Conservation (phyloP, 1,284 basidiomycete species). For the Trametes pubescens region DNA sequence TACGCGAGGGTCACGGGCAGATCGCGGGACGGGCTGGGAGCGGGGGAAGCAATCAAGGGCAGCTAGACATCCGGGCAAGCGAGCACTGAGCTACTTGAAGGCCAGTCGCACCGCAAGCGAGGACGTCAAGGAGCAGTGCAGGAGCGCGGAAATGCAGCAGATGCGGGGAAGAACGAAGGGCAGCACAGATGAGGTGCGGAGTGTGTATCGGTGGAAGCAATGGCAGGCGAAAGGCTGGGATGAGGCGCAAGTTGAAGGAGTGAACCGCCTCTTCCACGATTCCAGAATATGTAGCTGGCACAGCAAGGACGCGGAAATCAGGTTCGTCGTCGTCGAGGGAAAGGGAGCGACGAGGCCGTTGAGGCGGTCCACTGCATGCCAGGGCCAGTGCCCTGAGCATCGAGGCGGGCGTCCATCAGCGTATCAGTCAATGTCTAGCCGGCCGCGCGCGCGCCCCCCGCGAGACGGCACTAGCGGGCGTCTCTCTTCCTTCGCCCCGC, state of each 20-base stretch:
- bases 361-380: conserved; percentile 3
- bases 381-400: not conserved
- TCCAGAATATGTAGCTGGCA: not conserved
- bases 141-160: not conserved
- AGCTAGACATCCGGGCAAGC: conserved; percentile 11
- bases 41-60: not conserved
- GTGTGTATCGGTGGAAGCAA: not conserved
- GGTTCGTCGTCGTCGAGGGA: not conserved
- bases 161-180: not conserved
- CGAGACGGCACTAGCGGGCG: not conserved
- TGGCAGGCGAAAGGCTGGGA: not conserved
- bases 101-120: not conserved
- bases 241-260: conserved; percentile 1
- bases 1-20: not conserved
- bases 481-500: not conserved
- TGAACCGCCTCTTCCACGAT: not conserved
- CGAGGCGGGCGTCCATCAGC: conserved; percentile 8
- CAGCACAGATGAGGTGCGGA: not conserved
- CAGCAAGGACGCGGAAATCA: not conserved
- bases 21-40: not conserved
- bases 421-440: not conserved
- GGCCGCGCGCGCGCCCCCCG: not conserved
- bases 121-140: not conserved
- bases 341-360: conserved; percentile 3
- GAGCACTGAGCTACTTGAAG: not conserved